A percentile compares a stretch with the other conserved stretches of the same genome.
Conservation (phyloP, 2,329 filamentous ascomycete species). For the Fusarium paranaense region DNA sequence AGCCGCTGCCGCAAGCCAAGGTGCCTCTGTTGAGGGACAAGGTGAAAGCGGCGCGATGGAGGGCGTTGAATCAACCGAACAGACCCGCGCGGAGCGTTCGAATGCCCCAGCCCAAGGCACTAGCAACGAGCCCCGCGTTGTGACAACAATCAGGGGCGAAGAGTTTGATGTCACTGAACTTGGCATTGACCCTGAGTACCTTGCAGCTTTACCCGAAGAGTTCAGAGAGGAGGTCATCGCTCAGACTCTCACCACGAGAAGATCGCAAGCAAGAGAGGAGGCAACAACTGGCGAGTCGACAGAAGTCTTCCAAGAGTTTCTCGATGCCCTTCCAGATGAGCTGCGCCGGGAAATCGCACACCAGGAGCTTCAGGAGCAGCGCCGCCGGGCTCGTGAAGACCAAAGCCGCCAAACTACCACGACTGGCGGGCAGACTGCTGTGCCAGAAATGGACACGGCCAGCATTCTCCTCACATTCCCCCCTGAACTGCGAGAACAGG, state of each 20-base stretch:
- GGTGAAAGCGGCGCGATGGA: conserved; percentile 72
- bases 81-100: conserved; percentile 48
- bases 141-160: conserved; percentile 86
- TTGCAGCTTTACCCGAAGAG: conserved; percentile 97
- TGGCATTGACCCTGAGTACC: conserved; percentile 93
- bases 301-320: conserved; percentile 91
- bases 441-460: conserved; percentile 88
- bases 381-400: conserved; percentile 87
- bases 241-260: conserved; percentile 84
- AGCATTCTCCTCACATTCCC: conserved; percentile 93
- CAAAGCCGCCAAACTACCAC: conserved; percentile 74
- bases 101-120: conserved; percentile 41
- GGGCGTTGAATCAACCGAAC: conserved; percentile 72
- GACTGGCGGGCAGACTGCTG: conserved; percentile 62
- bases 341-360: conserved; percentile 91
- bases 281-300: conserved; percentile 78
- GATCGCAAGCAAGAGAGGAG: conserved; percentile 79
- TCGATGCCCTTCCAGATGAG: conserved; percentile 91
- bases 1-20: conserved; percentile 57
- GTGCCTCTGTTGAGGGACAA: conserved; percentile 9
- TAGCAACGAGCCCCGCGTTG: conserved; percentile 66
- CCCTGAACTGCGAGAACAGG: conserved; percentile 83
- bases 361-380: conserved; percentile 89
- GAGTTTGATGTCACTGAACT: conserved; percentile 94
- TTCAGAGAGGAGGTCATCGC: conserved; percentile 96